Percentiles rank a stretch among this genome's conserved stretches.
Conservation (phyloP, 441 rosid genomes). For the Daphne laureola region DNA sequence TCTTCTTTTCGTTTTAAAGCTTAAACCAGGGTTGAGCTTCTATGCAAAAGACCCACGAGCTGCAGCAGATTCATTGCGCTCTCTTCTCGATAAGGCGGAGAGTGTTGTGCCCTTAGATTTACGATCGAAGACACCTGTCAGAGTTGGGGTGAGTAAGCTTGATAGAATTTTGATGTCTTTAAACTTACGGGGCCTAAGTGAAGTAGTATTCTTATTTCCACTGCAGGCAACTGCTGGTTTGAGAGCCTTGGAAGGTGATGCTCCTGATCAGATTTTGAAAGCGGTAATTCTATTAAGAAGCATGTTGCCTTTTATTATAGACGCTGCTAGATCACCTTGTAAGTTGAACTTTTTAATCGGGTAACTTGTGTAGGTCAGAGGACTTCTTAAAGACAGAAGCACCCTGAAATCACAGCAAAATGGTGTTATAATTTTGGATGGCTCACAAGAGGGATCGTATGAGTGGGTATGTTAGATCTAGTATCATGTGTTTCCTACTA, state of each 20-base stretch:
- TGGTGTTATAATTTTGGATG: constrained; percentile 83
- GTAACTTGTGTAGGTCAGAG: constrained; percentile 54
- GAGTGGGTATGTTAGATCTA: constrained; percentile 67
- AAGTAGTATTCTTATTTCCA: constrained; percentile 10
- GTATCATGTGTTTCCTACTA: neutral
- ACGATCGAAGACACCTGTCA: constrained; percentile 73
- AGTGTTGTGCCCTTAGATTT: constrained; percentile 67
- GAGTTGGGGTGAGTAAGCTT: constrained; percentile 77
- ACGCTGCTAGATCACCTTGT: constrained; percentile 9
- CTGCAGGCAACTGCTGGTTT: constrained; percentile 91
- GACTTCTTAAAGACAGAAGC: constrained; percentile 71
- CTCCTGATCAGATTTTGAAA: constrained; percentile 77
- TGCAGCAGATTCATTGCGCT: constrained; percentile 57
- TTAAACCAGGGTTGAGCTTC: constrained; percentile 76
- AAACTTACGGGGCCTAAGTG: constrained; percentile 9
- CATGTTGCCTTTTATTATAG: constrained; percentile 9
- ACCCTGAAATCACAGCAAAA: constrained; percentile 50
- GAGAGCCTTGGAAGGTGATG: constrained; percentile 66
- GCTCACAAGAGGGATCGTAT: constrained; percentile 95
- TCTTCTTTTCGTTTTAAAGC: constrained; percentile 28
- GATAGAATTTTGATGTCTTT: constrained; percentile 4
- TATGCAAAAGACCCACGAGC: constrained; percentile 64
- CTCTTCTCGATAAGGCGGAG: constrained; percentile 77
- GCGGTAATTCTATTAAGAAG: constrained; percentile 34
- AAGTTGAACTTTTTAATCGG: constrained; percentile 12